Conservation (phyloP, 1,284 basidiomycete genomes). For the Leccinum griseonigrum region DNA sequence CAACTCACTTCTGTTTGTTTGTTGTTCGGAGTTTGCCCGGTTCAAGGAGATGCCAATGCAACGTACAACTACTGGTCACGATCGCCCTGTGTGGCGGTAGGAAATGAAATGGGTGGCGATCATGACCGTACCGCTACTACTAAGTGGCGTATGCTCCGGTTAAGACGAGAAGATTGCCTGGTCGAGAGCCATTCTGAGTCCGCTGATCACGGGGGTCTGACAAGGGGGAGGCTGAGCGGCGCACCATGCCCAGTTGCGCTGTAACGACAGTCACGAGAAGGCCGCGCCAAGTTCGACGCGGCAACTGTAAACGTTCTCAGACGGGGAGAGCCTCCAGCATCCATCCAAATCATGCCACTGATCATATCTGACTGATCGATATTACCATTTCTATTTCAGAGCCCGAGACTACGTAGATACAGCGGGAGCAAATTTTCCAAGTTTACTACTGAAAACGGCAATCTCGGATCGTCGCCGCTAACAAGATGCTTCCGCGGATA, state of each 20-base stretch:
- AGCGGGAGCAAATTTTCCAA: slow-evolving; percentile 20
- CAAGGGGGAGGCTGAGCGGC: slow-evolving; percentile 23
- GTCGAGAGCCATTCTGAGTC: neutral
- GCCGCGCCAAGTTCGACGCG: neutral
- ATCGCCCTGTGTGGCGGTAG: slow-evolving; percentile 20
- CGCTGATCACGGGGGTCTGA: slow-evolving; percentile 21
- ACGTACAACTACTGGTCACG: slow-evolving; percentile 4
- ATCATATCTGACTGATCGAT: neutral
- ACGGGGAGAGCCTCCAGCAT: neutral
- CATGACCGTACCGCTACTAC: slow-evolving; percentile 18
- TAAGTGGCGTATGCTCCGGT: neutral
- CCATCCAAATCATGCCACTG: neutral
- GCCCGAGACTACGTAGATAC: slow-evolving; percentile 3
- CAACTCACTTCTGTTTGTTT: neutral
- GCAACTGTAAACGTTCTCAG: neutral
- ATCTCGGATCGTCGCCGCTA: slow-evolving; percentile 33
- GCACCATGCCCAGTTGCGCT: slow-evolving; percentile 16
- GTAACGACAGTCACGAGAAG: slow-evolving; percentile 24
- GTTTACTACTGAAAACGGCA: slow-evolving; percentile 30
- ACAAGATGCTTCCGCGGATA: slow-evolving; percentile 27
- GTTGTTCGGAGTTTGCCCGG: neutral
- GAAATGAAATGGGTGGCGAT: slow-evolving; percentile 32
- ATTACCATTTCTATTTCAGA: slow-evolving; percentile 1
- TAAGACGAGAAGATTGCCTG: slow-evolving; percentile 1
- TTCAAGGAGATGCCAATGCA: neutral